A percentile compares a stretch with the other conserved stretches of the same genome.
These are phyloP conservation scores for Emergomyces africanus DNA, from an alignment of 2,329 filamentous ascomycete species.

Conservation along the genomic window DNA sequence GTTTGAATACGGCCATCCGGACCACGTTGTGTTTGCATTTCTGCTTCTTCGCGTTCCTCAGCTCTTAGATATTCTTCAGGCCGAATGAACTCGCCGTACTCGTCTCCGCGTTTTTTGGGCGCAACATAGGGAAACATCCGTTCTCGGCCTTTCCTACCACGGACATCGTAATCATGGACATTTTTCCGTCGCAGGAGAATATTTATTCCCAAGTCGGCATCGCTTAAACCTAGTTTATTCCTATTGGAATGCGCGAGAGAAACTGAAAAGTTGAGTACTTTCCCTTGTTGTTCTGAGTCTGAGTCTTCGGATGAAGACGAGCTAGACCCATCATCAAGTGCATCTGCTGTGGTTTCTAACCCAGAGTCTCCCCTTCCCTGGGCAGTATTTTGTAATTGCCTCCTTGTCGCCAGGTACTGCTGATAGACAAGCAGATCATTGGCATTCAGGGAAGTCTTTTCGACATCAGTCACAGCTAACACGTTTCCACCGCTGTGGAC, in stretches of 20 bases:
- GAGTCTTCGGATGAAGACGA: slow-evolving; percentile 82
- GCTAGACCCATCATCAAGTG: slow-evolving; percentile 63
- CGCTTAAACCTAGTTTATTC: slow-evolving; percentile 73
- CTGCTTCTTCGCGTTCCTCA: slow-evolving; percentile 72
- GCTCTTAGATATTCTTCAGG: slow-evolving; percentile 89
- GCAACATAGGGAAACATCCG: slow-evolving; percentile 82
- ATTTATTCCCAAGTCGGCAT: slow-evolving; percentile 85
- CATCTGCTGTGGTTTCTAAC: slow-evolving; percentile 63
- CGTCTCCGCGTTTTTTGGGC: slow-evolving; percentile 66
- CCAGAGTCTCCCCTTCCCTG: slow-evolving; percentile 55
- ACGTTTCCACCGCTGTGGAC: slow-evolving; percentile 52
- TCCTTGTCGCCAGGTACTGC: slow-evolving; percentile 79
- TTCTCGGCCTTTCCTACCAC: slow-evolving; percentile 82
- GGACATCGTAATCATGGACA: slow-evolving; percentile 86
- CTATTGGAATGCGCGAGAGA: slow-evolving; percentile 71
- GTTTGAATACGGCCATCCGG: slow-evolving; percentile 42
- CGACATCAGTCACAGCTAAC: slow-evolving; percentile 48
- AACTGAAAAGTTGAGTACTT: slow-evolving; percentile 77
- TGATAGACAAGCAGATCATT: slow-evolving; percentile 74
- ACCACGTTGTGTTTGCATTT: slow-evolving; percentile 49
- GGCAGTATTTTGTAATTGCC: slow-evolving; percentile 71
- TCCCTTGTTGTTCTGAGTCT: slow-evolving; percentile 80
- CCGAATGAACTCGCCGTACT: slow-evolving; percentile 87
- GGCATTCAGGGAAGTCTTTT: slow-evolving; percentile 54
- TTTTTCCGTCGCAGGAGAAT: slow-evolving; percentile 78